Evolutionary conservation across 1,284 basidiomycete species (phyloP).

Genomic region (Boletus coffeatus): DNA sequence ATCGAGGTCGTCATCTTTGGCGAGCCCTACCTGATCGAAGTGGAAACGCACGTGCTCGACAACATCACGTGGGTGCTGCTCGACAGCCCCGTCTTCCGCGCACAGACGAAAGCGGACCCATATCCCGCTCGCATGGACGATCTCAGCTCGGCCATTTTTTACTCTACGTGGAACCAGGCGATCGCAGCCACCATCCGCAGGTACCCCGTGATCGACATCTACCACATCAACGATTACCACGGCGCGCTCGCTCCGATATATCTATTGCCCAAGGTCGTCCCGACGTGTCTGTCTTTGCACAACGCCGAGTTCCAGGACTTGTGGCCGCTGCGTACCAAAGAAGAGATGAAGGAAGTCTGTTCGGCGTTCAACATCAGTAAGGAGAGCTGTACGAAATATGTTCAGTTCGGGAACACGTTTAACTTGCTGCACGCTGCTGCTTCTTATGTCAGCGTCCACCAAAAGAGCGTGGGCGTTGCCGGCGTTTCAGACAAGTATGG

Average conservation of each 20-base stretch:
- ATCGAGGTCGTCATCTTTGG: constrained; percentile 95
- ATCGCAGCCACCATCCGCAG: constrained; percentile 86
- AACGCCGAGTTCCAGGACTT: constrained; percentile 96
- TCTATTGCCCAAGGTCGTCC: constrained; percentile 83
- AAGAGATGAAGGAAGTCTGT: constrained; percentile 96
- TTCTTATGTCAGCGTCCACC: constrained; percentile 86
- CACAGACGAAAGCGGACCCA: constrained; percentile 90
- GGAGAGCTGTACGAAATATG: constrained; percentile 91
- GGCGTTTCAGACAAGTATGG: constrained; percentile 96
- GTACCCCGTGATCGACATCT: constrained; percentile 82
- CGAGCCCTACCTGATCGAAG: constrained; percentile 90
- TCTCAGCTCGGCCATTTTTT: constrained; percentile 91
- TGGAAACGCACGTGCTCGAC: constrained; percentile 86
- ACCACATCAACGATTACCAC: constrained; percentile 90
- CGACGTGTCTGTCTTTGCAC: constrained; percentile 88
- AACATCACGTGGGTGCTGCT: constrained; percentile 93
- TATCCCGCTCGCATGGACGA: constrained; percentile 97
- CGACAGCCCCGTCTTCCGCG: constrained; percentile 94
- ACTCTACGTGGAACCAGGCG: constrained; percentile 95
- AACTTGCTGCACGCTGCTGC: constrained; percentile 90
- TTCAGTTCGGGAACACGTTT: constrained; percentile 95
- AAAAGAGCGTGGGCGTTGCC: constrained; percentile 88
- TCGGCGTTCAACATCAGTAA: constrained; percentile 95
- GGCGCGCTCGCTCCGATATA: constrained; percentile 88
- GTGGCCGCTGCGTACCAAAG: constrained; percentile 92